These are phyloP conservation scores for Acidomyces sp. DNA, from an alignment of 495 filamentous ascomycete genomes.

Conservation along the genomic window DNA sequence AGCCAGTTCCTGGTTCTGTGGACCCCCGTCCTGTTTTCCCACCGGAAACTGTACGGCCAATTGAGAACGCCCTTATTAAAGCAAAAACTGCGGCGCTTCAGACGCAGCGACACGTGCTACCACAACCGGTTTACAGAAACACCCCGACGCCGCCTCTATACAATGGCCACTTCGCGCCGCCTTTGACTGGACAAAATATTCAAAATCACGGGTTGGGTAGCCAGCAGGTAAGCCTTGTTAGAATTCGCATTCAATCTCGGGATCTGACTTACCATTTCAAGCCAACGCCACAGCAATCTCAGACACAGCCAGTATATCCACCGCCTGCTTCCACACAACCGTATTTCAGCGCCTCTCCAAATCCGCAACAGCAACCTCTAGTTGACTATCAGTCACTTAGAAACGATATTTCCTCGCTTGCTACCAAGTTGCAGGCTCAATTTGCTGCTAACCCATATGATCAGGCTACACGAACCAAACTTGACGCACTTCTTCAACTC, in stretches of 20 bases:
- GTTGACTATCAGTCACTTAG: background rate
- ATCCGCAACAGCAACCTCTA: background rate
- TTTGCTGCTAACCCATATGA: background rate
- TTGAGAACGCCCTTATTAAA: conserved; percentile 88
- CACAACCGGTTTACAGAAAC: conserved; percentile 37
- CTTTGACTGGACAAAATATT: conserved; percentile 14
- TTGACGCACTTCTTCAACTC: background rate
- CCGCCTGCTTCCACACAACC: background rate
- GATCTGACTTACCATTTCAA: conserved; percentile 1
- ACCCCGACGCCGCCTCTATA: conserved; percentile 57
- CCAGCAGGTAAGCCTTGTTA: conserved; percentile 9
- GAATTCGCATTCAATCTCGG: background rate
- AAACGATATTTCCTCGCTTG: background rate
- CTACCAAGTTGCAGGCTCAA: background rate
- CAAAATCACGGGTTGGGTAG: conserved; percentile 7
- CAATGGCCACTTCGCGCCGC: conserved; percentile 31
- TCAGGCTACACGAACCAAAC: background rate
- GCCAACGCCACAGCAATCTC: conserved; percentile 5
- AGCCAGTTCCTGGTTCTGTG: conserved; percentile 81
- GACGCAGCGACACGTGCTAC: conserved; percentile 51
- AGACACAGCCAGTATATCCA: background rate
- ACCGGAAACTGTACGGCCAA: conserved; percentile 66
- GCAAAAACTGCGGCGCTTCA: conserved; percentile 63
- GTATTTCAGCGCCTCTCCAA: background rate
- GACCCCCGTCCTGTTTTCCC: conserved; percentile 82